A percentile compares a stretch with the other conserved stretches of the same genome.
phyloP scores from a whole-genome alignment of 345 rosid species.

The Litchi chinensis region DNA sequence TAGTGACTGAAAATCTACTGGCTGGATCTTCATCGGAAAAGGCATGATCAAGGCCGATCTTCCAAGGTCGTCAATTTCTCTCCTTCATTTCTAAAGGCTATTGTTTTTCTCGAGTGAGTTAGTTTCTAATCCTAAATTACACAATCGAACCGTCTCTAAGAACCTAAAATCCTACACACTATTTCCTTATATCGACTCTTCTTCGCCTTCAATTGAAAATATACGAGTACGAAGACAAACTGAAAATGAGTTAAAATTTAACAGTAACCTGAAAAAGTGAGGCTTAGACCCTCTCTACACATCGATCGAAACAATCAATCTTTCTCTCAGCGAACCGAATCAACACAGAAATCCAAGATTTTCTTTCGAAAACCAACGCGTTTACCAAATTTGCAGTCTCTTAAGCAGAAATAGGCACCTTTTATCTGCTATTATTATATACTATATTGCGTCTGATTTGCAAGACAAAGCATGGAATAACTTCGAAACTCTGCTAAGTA shows the following conservation, averaged over 20 bases:
- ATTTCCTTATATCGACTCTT: conserved; percentile 10
- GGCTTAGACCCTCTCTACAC: conserved; percentile 8
- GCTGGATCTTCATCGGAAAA: conserved; percentile 76
- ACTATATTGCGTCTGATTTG: conserved; percentile 37
- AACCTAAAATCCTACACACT: background rate
- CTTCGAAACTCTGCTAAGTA: conserved; percentile 59
- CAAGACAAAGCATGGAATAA: conserved; percentile 58
- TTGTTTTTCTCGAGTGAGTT: background rate
- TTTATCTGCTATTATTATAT: conserved; percentile 26
- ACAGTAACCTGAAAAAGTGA: conserved; percentile 8
- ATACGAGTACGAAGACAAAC: conserved; percentile 13
- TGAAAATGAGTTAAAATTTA: conserved; percentile 6
- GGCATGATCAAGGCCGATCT: conserved; percentile 41
- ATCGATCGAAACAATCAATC: conserved; percentile 12
- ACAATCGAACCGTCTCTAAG: background rate
- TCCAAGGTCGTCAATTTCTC: background rate
- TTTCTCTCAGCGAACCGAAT: conserved; percentile 26
- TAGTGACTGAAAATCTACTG: conserved; percentile 49
- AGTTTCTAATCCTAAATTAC: conserved; percentile 10
- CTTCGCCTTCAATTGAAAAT: conserved; percentile 21
- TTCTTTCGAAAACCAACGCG: conserved; percentile 21
- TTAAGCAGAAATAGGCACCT: conserved; percentile 24
- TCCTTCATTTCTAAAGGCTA: conserved; percentile 18
- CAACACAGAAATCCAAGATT: conserved; percentile 31
- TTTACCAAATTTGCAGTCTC: conserved; percentile 33